Conservation (phyloP, 2,329 filamentous ascomycete genomes). For the Sporothrix globosa region DNA sequence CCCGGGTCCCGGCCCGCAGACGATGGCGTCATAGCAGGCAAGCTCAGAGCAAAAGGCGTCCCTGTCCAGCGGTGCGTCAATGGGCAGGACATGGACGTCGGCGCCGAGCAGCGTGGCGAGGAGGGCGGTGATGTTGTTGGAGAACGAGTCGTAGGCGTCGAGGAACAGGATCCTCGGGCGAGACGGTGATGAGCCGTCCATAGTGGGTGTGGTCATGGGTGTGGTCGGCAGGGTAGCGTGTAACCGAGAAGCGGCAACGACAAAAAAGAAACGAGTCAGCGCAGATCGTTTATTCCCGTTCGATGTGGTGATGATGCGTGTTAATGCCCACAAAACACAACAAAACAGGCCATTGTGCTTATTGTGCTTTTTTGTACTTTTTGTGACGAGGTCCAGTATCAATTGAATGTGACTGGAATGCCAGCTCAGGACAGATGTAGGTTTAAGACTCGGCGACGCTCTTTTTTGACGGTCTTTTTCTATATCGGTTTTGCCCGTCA, state of each 20-base stretch:
- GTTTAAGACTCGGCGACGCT: neutral
- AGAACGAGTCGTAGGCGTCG: conserved; percentile 96
- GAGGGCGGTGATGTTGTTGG: conserved; percentile 88
- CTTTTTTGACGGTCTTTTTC: conserved; percentile 5
- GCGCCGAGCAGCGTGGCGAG: conserved; percentile 70
- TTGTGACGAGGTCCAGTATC: neutral
- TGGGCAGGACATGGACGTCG: conserved; percentile 70
- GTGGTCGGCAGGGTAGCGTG: neutral
- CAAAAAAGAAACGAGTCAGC: neutral
- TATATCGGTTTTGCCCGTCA: neutral
- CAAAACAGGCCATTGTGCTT: neutral
- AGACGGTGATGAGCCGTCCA: neutral
- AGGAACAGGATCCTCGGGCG: conserved; percentile 72
- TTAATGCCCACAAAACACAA: neutral
- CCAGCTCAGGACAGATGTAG: neutral
- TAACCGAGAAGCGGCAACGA: neutral
- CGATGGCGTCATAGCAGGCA: conserved; percentile 74
- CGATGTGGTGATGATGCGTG: neutral
- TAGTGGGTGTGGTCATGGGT: neutral
- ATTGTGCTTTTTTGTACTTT: neutral
- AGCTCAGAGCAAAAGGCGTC: conserved; percentile 56
- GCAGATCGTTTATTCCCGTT: neutral
- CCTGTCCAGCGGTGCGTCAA: conserved; percentile 60
- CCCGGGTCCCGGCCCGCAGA: conserved; percentile 89
- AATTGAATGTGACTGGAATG: neutral